phyloP scores from a whole-genome alignment of 2,329 filamentous ascomycete species.

The Zymoseptoria ardabiliae region DNA sequence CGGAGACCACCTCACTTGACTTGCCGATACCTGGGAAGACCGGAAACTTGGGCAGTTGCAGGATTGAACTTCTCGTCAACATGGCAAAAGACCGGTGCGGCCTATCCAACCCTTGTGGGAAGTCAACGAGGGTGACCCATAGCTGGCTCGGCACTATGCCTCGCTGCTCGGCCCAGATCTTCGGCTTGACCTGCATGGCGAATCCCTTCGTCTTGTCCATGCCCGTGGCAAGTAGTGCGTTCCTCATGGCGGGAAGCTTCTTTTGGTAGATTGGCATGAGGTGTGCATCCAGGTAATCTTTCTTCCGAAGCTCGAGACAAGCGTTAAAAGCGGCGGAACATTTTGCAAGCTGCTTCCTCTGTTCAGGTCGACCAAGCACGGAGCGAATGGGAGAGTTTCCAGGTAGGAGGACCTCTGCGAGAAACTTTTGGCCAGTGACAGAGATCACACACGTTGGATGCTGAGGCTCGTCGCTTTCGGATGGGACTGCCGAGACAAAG shows the following conservation, averaged over 20 bases:
- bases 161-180: slow-evolving; percentile 54
- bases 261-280: slow-evolving; percentile 68
- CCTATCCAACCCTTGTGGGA: slow-evolving; percentile 54
- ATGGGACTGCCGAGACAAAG: slow-evolving; percentile 64
- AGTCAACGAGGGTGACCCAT: slow-evolving; percentile 54
- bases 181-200: slow-evolving; percentile 70
- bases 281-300: slow-evolving; percentile 62
- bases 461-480: slow-evolving; percentile 41
- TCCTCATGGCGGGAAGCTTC: slow-evolving; percentile 71
- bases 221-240: slow-evolving; percentile 74
- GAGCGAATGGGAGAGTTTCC: slow-evolving; percentile 63
- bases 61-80: slow-evolving; percentile 60
- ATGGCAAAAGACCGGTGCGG: slow-evolving; percentile 59
- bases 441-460: slow-evolving; percentile 57
- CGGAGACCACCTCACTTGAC: slow-evolving; percentile 51
- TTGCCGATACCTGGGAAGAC: slow-evolving; percentile 63
- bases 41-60: slow-evolving; percentile 58
- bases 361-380: slow-evolving; percentile 54
- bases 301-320: slow-evolving; percentile 61
- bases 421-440: slow-evolving; percentile 51
- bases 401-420: slow-evolving; percentile 74
- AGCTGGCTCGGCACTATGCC: slow-evolving; percentile 46
- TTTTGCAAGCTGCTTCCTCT: slow-evolving; percentile 71
- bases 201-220: slow-evolving; percentile 69
- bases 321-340: slow-evolving; percentile 82